These are phyloP conservation scores for Cyanidiococcus yangmingshanensis DNA, from an alignment of 23 red algal species.

Conservation along the genomic window DNA sequence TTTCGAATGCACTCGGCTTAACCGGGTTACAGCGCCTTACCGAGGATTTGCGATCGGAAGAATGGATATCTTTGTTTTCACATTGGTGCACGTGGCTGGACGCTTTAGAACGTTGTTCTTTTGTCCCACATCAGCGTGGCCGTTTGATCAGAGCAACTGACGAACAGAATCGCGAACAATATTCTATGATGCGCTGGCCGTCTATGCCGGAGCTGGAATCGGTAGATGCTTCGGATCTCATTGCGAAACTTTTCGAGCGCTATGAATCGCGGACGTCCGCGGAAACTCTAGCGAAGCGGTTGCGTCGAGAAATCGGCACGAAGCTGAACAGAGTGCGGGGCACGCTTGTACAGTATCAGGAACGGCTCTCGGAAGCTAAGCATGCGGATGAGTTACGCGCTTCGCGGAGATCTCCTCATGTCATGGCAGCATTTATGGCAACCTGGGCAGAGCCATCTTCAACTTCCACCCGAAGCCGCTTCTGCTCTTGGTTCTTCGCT, in stretches of 20 bases:
- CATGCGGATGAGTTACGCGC: not conserved
- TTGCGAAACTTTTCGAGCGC: not conserved
- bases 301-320: not conserved
- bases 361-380: not conserved
- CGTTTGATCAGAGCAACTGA: not conserved
- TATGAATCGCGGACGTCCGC: not conserved
- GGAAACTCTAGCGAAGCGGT: not conserved
- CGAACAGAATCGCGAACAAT: not conserved
- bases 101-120: not conserved
- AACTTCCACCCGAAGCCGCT: not conserved
- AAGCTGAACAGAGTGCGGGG: not conserved
- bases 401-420: not conserved
- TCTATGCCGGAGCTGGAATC: not conserved
- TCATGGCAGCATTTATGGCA: constrained; percentile 13
- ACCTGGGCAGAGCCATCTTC: not conserved
- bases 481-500: not conserved
- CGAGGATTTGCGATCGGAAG: not conserved
- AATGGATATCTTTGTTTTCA: not conserved
- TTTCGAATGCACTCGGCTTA: not conserved
- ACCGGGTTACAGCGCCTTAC: not conserved
- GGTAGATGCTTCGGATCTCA: not conserved
- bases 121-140: not conserved
- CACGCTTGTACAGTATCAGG: not conserved
- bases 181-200: constrained; percentile 8
- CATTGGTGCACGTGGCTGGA: not conserved